Percentiles rank a stretch among this genome's conserved stretches.
phyloP scores from a whole-genome alignment of 257 asterid genomes.

The Solanum virginianum region DNA sequence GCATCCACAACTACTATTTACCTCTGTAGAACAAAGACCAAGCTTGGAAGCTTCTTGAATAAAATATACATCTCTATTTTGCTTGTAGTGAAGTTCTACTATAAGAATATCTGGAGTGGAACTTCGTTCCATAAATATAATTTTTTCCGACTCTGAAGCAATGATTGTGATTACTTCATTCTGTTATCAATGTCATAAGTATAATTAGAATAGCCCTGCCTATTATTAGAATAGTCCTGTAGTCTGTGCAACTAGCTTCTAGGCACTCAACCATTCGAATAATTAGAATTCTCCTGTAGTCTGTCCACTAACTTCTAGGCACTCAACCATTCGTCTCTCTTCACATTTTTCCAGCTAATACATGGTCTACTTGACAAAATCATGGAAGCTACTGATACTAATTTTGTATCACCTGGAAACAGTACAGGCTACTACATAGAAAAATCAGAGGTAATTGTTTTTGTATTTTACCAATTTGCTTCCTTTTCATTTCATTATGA shows the following conservation, averaged over 20 bases:
- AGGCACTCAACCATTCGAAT: background rate
- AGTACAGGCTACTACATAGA: slow-evolving; percentile 60
- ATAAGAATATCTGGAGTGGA: background rate
- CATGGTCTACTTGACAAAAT: slow-evolving; percentile 88
- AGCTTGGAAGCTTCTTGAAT: background rate
- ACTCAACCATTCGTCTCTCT: background rate
- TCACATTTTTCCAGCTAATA: slow-evolving; percentile 41
- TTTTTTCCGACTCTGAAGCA: background rate
- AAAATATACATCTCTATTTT: background rate
- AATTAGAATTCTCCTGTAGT: background rate
- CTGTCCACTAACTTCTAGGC: background rate
- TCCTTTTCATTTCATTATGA: background rate
- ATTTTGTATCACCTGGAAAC: slow-evolving; percentile 56
- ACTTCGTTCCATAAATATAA: background rate
- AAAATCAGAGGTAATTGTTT: slow-evolving; percentile 51
- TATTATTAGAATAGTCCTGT: background rate
- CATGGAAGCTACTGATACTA: slow-evolving; percentile 70
- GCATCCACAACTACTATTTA: background rate
- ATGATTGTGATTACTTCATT: background rate
- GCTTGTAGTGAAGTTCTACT: background rate
- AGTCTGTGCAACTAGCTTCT: background rate
- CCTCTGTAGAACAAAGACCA: background rate
- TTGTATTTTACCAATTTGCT: background rate
- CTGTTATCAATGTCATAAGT: background rate
- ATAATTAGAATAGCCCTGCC: background rate